phyloP scores from a whole-genome alignment of 495 filamentous ascomycete species.

The Aspergillus wentii region DNA sequence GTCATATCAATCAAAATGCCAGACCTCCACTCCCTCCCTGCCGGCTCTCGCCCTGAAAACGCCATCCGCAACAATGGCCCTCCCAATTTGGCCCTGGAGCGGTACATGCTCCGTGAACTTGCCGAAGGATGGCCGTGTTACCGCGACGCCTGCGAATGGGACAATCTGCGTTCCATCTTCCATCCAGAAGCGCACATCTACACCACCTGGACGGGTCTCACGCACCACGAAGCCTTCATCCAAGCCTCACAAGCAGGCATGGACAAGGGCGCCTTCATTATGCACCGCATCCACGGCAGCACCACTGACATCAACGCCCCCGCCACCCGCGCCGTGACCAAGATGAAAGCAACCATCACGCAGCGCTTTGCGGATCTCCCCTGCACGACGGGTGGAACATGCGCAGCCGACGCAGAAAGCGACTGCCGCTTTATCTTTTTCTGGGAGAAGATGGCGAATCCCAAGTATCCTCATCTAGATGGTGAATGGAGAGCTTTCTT shows the following conservation, averaged over 20 bases:
- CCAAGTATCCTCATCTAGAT: no score
- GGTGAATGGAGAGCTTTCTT: constrained; percentile 53
- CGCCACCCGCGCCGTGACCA: constrained; percentile 54
- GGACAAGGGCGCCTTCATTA: constrained; percentile 59
- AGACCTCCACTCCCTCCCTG: constrained; percentile 25
- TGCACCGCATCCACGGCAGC: constrained; percentile 60
- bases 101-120: constrained; percentile 54
- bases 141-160: constrained; percentile 61
- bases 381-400: no score
- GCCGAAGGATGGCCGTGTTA: constrained; percentile 66
- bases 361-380: constrained; percentile 58
- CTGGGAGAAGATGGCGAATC: constrained; percentile 38
- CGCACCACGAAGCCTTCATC: constrained; percentile 53
- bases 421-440: constrained; percentile 64
- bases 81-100: constrained; percentile 40
- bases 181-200: constrained; percentile 54
- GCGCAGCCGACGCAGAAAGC: constrained; percentile 54
- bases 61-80: constrained; percentile 55
- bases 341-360: constrained; percentile 68
- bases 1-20: constrained; percentile 15
- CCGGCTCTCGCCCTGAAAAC: constrained; percentile 20
- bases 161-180: constrained; percentile 58
- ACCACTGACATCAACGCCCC: constrained; percentile 48
- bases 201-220: constrained; percentile 59
- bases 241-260: constrained; percentile 54